Evolutionary conservation across 805 yeast species (phyloP), one percentile per base, ranked within the genome.

Genomic region (Saccharomycopsis babjevae): DNA sequence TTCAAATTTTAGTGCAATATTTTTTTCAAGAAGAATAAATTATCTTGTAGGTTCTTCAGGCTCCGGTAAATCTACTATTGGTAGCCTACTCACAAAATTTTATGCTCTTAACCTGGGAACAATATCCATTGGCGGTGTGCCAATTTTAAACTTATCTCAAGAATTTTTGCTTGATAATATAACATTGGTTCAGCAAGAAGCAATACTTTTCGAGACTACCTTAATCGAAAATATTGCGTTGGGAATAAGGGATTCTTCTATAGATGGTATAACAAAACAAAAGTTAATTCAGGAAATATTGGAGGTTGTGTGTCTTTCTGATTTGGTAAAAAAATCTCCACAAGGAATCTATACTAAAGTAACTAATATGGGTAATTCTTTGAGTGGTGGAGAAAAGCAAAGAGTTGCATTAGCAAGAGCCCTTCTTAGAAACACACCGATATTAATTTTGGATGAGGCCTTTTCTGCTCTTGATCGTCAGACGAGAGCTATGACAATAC

Each of bases 371-470:
- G 81, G 82, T 2, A 68, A 78, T 2, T 67, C 76, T 1, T 73
- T 93, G 8, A 89, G 97, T 65, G 98, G 98, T 4, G 99, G 99
- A 0, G 97, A 94, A 70, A 81, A 79, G 60, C 99, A 94, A 72
- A 76, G 92, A 63, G 76, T 94, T 1, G 87, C 93, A 0, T 68
- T 94, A 34, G 97, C 98, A 0, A 77, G 97, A 59, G 97, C 97
- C 0, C 77, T 77, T 60, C 62, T 91, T 3, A 77, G 89, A 64
- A 80, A 94, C 67, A 72, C 96, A 0, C 89, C 92, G 0, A 79
- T 94, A 5, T 72, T 93, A 62, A 79, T 94, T 1, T 74, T 92
- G 32, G 99, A 94, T 73, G 99, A 94, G 70, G 81, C 94, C 3
- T 74, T 89, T 1, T 85, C 94, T 57, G 97, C 97, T 0, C 72